Base-by-base conservation (phyloP, 2,329 filamentous ascomycete species). In the Esteya vermicola region DNA sequence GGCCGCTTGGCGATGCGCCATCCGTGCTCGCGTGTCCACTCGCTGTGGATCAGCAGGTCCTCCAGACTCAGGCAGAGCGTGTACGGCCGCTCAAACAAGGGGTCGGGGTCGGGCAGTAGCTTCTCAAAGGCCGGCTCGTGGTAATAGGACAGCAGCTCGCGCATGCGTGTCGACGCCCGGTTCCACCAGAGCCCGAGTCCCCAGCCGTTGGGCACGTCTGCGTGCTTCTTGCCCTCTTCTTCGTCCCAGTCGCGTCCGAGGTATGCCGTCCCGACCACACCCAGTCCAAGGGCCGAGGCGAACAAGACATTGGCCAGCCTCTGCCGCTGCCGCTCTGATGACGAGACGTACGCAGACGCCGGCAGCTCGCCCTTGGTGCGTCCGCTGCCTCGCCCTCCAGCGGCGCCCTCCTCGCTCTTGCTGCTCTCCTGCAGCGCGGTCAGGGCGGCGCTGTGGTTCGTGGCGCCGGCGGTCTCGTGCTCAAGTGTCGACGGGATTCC, bases 1-100 rank as follows among this genome's bases (percentile, higher is more conserved):
- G 91, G 91, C 37, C 91, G 76, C 67, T 98, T 98, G 22, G 91
- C 91, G 45, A 93, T 72, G 50, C 89, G 78, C 86, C 91, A 98
- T 43, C 91, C 91, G 55, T 95, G 82, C 57, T 96, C 85, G 42
- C 89, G 76, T 20, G 78, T 75, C 91, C 91, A 98, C 57, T 94
- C 85, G 54, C 84, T 93, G 63, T 95, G 89, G 23, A 98, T 77
- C 40, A 98, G 72, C 52, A 98, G 72, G 58, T 98, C 89, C 57
- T 98, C 91, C 53, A 98, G 64, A 57, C 84, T 91, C 51, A 98
- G 68, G 23, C 93, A 89, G 23, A 98, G 70, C 1, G 91, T 96
- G 60, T 94, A 94, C 9, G 89, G 89, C 36, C 84, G 82, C 50
- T 82, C 78, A 53, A 86, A 79, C 41, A 75, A 74, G 16, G 85